Evolutionary conservation across 306 rosid species (phyloP).

Genomic region (Prunus salicina): DNA sequence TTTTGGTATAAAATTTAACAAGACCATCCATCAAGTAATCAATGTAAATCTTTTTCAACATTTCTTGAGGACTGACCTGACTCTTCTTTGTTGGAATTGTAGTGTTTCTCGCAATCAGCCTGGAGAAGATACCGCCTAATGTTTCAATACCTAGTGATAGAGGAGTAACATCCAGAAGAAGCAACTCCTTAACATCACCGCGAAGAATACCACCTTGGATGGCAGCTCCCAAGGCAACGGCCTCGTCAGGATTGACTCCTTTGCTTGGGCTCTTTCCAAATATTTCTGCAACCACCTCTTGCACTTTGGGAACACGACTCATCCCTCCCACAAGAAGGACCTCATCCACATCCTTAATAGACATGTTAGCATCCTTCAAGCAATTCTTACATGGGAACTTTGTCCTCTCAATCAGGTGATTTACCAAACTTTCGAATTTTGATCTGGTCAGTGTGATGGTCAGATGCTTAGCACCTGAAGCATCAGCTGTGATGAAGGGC

Average conservation of each 20-base stretch:
- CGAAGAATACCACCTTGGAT: slow-evolving; percentile 92
- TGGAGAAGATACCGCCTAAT: slow-evolving; percentile 84
- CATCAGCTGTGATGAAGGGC: slow-evolving; percentile 91
- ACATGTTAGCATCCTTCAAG: slow-evolving; percentile 74
- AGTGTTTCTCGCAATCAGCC: slow-evolving; percentile 77
- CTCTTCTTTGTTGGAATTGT: slow-evolving; percentile 94
- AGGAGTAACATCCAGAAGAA: slow-evolving; percentile 86
- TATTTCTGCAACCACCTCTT: slow-evolving; percentile 68
- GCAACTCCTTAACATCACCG: slow-evolving; percentile 85
- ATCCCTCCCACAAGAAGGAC: slow-evolving; percentile 95
- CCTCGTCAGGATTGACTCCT: slow-evolving; percentile 96
- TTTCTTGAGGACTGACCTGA: slow-evolving; percentile 47
- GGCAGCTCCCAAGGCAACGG: slow-evolving; percentile 94
- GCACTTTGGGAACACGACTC: slow-evolving; percentile 95
- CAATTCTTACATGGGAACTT: slow-evolving; percentile 78
- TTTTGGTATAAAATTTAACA: no score
- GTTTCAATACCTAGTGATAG: slow-evolving; percentile 90
- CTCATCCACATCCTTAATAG: slow-evolving; percentile 80
- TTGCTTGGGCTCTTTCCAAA: slow-evolving; percentile 84
- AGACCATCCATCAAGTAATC: neutral
- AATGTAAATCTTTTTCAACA: neutral
- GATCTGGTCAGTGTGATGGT: slow-evolving; percentile 85
- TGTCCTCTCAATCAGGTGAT: slow-evolving; percentile 76
- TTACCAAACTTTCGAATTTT: slow-evolving; percentile 70
- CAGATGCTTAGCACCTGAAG: slow-evolving; percentile 91